These are phyloP conservation scores for Sclerotinia borealis DNA, from an alignment of 2,329 filamentous ascomycete genomes.

Conservation along the genomic window DNA sequence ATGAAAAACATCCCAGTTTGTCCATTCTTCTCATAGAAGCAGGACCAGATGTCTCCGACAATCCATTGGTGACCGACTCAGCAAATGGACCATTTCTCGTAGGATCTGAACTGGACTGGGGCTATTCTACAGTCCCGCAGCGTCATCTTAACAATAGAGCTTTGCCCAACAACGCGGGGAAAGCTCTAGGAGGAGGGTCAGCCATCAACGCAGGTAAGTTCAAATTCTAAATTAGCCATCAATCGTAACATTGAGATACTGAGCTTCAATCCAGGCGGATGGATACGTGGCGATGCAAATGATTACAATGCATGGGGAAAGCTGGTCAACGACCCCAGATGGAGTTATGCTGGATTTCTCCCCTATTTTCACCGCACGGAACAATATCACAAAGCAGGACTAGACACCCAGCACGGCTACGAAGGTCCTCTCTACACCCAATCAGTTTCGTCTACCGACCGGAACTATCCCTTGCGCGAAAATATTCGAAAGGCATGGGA, in stretches of 20 bases:
- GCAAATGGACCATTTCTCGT: neutral
- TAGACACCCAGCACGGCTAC: neutral
- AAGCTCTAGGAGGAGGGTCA: slow-evolving; percentile 38
- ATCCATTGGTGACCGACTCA: slow-evolving; percentile 5
- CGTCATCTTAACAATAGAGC: slow-evolving; percentile 24
- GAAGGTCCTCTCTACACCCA: neutral
- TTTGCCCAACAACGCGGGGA: slow-evolving; percentile 32
- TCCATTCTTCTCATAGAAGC: slow-evolving; percentile 38
- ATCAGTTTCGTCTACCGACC: neutral
- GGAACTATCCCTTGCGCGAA: neutral
- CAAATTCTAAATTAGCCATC: neutral
- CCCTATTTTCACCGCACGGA: slow-evolving; percentile 41
- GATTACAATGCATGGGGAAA: slow-evolving; percentile 44
- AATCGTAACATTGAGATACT: neutral
- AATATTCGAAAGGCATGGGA: neutral
- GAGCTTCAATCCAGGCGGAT: slow-evolving; percentile 28
- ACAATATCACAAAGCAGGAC: slow-evolving; percentile 12
- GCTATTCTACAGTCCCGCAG: slow-evolving; percentile 33
- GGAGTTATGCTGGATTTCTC: slow-evolving; percentile 41
- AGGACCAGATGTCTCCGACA: slow-evolving; percentile 29
- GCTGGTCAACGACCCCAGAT: slow-evolving; percentile 37
- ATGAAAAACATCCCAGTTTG: slow-evolving; percentile 23
- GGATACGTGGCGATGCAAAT: slow-evolving; percentile 38
- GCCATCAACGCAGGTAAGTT: slow-evolving; percentile 33
- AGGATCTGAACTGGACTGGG: slow-evolving; percentile 30